phyloP scores from a whole-genome alignment of 2,329 filamentous ascomycete genomes.

The Tolypocladium amazonense region DNA sequence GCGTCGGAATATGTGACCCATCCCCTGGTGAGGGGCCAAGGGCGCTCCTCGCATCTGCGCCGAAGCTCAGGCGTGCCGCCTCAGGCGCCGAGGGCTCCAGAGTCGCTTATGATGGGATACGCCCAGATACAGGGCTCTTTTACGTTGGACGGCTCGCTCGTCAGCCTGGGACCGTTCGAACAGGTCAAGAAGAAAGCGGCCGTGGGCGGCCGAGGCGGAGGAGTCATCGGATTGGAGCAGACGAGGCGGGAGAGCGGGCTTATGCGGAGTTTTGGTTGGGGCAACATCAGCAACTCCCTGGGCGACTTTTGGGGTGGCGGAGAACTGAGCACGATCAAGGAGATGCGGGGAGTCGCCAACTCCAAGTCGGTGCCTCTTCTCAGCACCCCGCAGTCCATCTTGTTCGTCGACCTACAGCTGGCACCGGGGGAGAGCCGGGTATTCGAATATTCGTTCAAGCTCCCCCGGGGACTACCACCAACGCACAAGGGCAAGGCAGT shows the following conservation, averaged over 20 bases:
- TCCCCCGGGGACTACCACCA: slow-evolving; percentile 84
- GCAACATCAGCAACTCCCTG: slow-evolving; percentile 75
- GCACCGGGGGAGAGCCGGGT: slow-evolving; percentile 79
- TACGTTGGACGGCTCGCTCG: slow-evolving; percentile 78
- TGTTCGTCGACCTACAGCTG: slow-evolving; percentile 88
- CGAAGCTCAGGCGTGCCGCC: slow-evolving; percentile 32
- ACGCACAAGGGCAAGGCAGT: slow-evolving; percentile 86
- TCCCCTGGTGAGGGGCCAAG: slow-evolving; percentile 17
- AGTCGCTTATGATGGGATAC: slow-evolving; percentile 95
- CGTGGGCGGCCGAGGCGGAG: slow-evolving; percentile 75
- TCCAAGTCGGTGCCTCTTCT: slow-evolving; percentile 81
- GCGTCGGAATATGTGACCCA: slow-evolving; percentile 76
- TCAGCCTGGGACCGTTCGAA: slow-evolving; percentile 85
- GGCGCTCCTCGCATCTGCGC: slow-evolving; percentile 33
- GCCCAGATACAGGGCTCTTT: slow-evolving; percentile 91
- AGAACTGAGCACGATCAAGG: slow-evolving; percentile 86
- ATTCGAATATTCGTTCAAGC: slow-evolving; percentile 75
- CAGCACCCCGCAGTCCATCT: slow-evolving; percentile 88
- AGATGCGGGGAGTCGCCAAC: slow-evolving; percentile 83
- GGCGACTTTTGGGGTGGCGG: slow-evolving; percentile 77
- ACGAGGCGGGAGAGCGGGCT: slow-evolving; percentile 67
- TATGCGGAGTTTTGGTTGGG: slow-evolving; percentile 78
- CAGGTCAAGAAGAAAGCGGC: slow-evolving; percentile 93
- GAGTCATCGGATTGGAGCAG: slow-evolving; percentile 71
- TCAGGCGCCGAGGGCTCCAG: slow-evolving; percentile 43